Percentiles rank a stretch among this genome's conserved stretches.
phyloP scores from a whole-genome alignment of 2,329 filamentous ascomycete genomes.

The Cladosporium oxysporum region DNA sequence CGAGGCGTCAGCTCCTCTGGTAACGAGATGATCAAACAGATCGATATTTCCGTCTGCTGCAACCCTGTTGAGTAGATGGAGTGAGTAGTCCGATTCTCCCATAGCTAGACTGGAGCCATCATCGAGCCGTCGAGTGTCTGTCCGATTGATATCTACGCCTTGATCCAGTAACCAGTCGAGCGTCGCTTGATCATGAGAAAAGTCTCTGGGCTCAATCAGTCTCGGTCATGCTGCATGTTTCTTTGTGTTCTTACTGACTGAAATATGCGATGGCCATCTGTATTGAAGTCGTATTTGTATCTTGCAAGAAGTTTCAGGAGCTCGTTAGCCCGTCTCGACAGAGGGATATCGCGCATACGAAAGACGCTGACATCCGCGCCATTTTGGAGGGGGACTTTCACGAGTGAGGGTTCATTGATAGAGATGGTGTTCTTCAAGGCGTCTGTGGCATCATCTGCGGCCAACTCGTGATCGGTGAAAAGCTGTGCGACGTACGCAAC shows the following conservation, averaged over 20 bases:
- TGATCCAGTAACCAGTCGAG: slow-evolving; percentile 25
- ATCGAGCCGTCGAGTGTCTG: slow-evolving; percentile 14
- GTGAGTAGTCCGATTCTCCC: slow-evolving; percentile 15
- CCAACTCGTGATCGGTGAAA: background rate
- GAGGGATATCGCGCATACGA: background rate
- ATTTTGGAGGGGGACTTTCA: background rate
- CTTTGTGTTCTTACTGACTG: background rate
- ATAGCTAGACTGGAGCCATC: slow-evolving; percentile 8
- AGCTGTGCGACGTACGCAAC: background rate
- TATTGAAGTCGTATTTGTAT: slow-evolving; percentile 16
- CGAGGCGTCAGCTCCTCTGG: slow-evolving; percentile 19
- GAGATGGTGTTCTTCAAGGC: background rate
- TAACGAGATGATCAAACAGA: slow-evolving; percentile 22
- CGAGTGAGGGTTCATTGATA: background rate
- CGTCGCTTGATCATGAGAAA: slow-evolving; percentile 14
- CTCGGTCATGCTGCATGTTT: background rate
- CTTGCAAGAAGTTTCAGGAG: slow-evolving; percentile 11
- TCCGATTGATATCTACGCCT: slow-evolving; percentile 22
- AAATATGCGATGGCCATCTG: slow-evolving; percentile 12
- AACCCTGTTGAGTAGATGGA: slow-evolving; percentile 20
- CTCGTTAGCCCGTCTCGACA: background rate
- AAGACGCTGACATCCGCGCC: slow-evolving; percentile 1
- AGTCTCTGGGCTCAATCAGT: slow-evolving; percentile 3
- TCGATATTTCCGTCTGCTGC: slow-evolving; percentile 22
- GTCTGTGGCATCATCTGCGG: background rate